These are phyloP conservation scores for Acer yangbiense DNA, from an alignment of 345 rosid species.

Conservation along the genomic window DNA sequence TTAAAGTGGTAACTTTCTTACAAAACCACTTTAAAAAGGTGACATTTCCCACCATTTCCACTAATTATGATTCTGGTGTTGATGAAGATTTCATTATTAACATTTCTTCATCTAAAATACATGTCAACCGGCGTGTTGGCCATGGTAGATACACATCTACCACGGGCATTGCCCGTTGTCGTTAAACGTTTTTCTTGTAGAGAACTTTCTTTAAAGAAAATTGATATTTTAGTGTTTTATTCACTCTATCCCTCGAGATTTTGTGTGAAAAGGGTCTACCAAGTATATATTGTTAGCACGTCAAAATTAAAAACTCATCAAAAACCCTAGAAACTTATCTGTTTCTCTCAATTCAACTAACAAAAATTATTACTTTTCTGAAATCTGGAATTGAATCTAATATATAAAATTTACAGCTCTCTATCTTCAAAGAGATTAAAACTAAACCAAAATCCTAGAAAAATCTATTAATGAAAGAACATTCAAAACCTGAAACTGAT, in stretches of 20 bases:
- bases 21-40: too few species aligned
- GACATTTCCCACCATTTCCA: too few species aligned
- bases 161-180: too few species aligned
- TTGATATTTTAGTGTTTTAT: conserved; percentile 12
- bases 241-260: conserved; percentile 6
- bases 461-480: not conserved
- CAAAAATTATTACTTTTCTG: not conserved
- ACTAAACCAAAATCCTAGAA: not conserved
- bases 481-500: not conserved
- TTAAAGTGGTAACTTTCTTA: too few species aligned
- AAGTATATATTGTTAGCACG: too few species aligned
- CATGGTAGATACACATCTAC: too few species aligned
- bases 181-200: too few species aligned
- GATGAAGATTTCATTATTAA: not conserved
- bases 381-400: too few species aligned
- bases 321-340: too few species aligned
- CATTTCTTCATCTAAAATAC: not conserved
- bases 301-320: too few species aligned
- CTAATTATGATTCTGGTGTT: not conserved
- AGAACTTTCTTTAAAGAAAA: not conserved
- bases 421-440: not conserved
- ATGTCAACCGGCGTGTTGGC: not conserved
- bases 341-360: not conserved
- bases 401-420: not conserved
- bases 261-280: not conserved